phyloP scores from a whole-genome alignment of 352 stramenopile species.

The Globisporangium polare region DNA sequence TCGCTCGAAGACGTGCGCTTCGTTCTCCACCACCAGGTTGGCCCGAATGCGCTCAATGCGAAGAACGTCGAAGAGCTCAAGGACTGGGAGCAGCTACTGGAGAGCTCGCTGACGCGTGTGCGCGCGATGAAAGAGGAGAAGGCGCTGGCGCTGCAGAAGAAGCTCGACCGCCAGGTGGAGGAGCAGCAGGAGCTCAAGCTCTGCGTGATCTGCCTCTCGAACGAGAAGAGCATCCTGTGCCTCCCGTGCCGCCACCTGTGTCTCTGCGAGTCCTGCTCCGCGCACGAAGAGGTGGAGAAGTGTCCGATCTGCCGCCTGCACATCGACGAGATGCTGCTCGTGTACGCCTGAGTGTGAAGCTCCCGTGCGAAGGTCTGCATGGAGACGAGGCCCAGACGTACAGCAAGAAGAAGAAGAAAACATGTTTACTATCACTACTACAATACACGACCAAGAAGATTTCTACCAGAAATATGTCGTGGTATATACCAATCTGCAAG shows the following conservation, averaged over 20 bases:
- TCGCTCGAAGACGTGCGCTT: constrained; percentile 26
- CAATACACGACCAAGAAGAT: constrained; percentile 3
- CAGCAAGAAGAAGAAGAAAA: constrained; percentile 1
- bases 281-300: constrained; percentile 65
- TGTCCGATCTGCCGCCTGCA: constrained; percentile 82
- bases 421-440: constrained; percentile 3
- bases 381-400: neutral
- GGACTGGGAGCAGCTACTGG: constrained; percentile 66
- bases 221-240: constrained; percentile 83
- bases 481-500: too few species aligned
- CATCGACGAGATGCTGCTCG: constrained; percentile 79
- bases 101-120: constrained; percentile 50
- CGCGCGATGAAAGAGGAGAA: constrained; percentile 69
- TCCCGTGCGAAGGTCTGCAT: too few species aligned
- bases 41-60: constrained; percentile 15
- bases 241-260: constrained; percentile 81
- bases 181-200: constrained; percentile 83
- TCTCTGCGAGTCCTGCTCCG: constrained; percentile 69
- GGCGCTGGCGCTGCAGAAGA: constrained; percentile 69
- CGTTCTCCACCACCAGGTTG: constrained; percentile 25
- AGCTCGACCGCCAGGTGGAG: constrained; percentile 68
- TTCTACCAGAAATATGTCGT: neutral
- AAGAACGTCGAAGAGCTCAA: constrained; percentile 57
- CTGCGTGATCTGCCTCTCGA: constrained; percentile 79
- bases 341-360: constrained; percentile 83